Evolutionary conservation across 768 basidiomycete species (phyloP).

Genomic region (Gyrodon lividus): DNA sequence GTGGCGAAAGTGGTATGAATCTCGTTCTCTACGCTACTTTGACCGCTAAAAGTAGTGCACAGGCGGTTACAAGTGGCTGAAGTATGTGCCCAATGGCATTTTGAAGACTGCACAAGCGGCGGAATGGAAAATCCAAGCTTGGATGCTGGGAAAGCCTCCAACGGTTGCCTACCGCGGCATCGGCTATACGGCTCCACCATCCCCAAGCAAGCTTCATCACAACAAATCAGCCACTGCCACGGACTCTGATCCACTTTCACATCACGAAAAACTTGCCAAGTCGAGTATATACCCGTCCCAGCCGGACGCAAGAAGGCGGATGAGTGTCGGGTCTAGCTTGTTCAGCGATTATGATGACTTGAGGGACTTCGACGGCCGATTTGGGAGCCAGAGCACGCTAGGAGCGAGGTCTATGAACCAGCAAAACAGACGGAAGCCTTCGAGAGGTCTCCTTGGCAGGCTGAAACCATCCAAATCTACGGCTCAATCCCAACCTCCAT

Average conservation of each 20-base stretch:
- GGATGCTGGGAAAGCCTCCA: conserved; percentile 96
- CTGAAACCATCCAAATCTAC: conserved; percentile 47
- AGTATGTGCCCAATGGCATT: conserved; percentile 91
- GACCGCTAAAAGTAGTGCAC: conserved; percentile 13
- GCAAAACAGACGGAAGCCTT: conserved; percentile 54
- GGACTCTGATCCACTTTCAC: conserved; percentile 20
- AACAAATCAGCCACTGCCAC: conserved; percentile 17
- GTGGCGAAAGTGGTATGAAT: conserved; percentile 78
- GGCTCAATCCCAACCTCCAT: conserved; percentile 46
- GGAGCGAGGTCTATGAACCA: conserved; percentile 43
- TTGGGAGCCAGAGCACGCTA: conserved; percentile 77
- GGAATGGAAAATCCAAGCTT: conserved; percentile 95
- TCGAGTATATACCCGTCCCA: conserved; percentile 29
- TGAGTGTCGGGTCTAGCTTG: conserved; percentile 67
- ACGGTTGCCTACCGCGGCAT: conserved; percentile 83
- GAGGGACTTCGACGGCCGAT: conserved; percentile 82
- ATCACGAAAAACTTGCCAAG: conserved; percentile 19
- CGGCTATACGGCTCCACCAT: conserved; percentile 60
- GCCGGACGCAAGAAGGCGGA: conserved; percentile 50
- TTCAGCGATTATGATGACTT: conserved; percentile 90
- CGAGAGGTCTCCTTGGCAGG: conserved; percentile 65
- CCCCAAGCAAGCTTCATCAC: conserved; percentile 32
- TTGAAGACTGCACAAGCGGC: conserved; percentile 95
- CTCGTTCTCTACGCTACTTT: not conserved
- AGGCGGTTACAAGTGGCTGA: conserved; percentile 95